Conservation (phyloP, 768 basidiomycete species). For the Leccinum pellstonianum region DNA sequence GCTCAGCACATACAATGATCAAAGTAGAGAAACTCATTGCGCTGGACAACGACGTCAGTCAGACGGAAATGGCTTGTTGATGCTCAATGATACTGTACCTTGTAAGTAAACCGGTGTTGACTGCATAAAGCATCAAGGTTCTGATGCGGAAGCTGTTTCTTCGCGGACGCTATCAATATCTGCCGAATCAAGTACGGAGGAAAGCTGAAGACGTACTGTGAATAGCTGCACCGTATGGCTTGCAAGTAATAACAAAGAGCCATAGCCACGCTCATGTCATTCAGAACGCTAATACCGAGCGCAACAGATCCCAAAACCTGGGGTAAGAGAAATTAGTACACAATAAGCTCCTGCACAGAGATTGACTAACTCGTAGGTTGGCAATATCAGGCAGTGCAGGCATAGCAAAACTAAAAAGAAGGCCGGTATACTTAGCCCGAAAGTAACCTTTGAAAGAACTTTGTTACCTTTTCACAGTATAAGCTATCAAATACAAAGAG, state of each 20-base stretch:
- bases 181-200: neutral
- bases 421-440: neutral
- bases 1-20: constrained; percentile 45
- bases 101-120: constrained; percentile 64
- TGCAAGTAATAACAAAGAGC: constrained; percentile 56
- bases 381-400: constrained; percentile 42
- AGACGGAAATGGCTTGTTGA: neutral
- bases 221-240: constrained; percentile 49
- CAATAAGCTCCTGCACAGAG: neutral
- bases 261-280: constrained; percentile 51
- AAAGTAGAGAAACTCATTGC: constrained; percentile 46
- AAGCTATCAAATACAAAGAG: constrained; percentile 33
- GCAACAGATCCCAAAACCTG: constrained; percentile 50
- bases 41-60: constrained; percentile 14
- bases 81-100: constrained; percentile 37
- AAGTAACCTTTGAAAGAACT: neutral
- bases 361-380: constrained; percentile 42
- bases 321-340: neutral
- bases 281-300: constrained; percentile 46
- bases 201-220: constrained; percentile 34
- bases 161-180: constrained; percentile 9
- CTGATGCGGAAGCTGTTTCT: constrained; percentile 59
- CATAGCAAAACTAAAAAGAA: constrained; percentile 38
- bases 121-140: constrained; percentile 52
- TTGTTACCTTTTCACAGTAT: constrained; percentile 44